Percentiles rank a stretch among this genome's conserved stretches.
phyloP scores from a whole-genome alignment of 2,329 filamentous ascomycete genomes.

The Monosporascus cannonballus region DNA sequence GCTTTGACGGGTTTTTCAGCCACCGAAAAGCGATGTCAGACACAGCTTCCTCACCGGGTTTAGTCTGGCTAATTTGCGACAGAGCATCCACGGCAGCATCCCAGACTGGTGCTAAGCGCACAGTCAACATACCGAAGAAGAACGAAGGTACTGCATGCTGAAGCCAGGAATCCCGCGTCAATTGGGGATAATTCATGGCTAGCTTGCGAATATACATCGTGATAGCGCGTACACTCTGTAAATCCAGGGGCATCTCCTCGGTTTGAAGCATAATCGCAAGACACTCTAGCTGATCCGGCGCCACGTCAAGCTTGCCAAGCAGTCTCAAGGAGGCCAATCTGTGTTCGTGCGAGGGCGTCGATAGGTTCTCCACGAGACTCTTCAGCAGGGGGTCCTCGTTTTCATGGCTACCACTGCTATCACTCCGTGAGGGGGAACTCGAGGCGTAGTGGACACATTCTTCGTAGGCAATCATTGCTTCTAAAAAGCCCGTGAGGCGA shows the following conservation, averaged over 20 bases:
- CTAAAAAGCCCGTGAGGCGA: constrained; percentile 59
- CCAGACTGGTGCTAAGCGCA: constrained; percentile 81
- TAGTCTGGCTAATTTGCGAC: constrained; percentile 65
- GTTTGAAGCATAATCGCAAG: constrained; percentile 66
- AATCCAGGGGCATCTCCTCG: constrained; percentile 70
- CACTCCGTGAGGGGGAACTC: constrained; percentile 22
- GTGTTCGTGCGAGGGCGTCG: constrained; percentile 67
- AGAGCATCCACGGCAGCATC: constrained; percentile 74
- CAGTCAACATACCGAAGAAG: constrained; percentile 82
- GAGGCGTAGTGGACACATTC: constrained; percentile 18
- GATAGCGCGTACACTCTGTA: constrained; percentile 70
- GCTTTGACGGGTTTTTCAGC: constrained; percentile 56
- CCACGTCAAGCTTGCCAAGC: constrained; percentile 54
- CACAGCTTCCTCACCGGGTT: constrained; percentile 66
- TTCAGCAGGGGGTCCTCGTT: constrained; percentile 57
- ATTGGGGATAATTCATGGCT: constrained; percentile 53
- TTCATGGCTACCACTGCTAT: constrained; percentile 37
- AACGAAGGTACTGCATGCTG: constrained; percentile 70
- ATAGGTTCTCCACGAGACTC: constrained; percentile 66
- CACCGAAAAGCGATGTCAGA: constrained; percentile 71
- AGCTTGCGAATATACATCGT: constrained; percentile 84
- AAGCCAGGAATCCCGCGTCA: constrained; percentile 58
- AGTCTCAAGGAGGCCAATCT: constrained; percentile 69
- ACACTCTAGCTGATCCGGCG: constrained; percentile 41
- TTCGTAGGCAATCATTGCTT: constrained; percentile 55